These are phyloP conservation scores for Passalora sequoiae DNA, from an alignment of 2,329 filamentous ascomycete species.

Conservation along the genomic window DNA sequence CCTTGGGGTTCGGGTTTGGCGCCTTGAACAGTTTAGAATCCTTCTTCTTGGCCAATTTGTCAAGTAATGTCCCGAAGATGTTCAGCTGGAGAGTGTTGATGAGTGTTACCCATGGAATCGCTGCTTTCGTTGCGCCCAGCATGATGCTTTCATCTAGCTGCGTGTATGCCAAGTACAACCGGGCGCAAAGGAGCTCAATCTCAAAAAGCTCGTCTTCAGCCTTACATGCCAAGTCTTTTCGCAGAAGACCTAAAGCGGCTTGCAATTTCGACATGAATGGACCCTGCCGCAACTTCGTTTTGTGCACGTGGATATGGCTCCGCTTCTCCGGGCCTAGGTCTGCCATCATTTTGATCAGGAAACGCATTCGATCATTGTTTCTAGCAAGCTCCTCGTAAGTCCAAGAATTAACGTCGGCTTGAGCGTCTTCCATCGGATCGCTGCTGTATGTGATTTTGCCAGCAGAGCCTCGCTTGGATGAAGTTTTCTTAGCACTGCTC, in stretches of 20 bases:
- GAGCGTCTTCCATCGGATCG: conserved; percentile 11
- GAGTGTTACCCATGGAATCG: conserved; percentile 4
- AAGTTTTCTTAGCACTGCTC: conserved; percentile 1
- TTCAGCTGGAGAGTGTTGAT: conserved; percentile 1
- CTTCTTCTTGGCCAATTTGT: conserved; percentile 11
- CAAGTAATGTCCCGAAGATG: conserved; percentile 10
- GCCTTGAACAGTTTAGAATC: conserved; percentile 15
- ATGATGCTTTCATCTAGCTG: conserved; percentile 6
- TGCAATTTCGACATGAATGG: neutral
- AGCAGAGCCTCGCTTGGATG: no score
- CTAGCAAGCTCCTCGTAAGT: conserved; percentile 12
- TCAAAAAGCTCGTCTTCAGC: conserved; percentile 1
- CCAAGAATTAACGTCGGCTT: conserved; percentile 15
- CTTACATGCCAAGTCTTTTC: neutral
- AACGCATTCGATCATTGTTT: conserved; percentile 36
- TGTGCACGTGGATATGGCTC: conserved; percentile 10
- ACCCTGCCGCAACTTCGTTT: conserved; percentile 4
- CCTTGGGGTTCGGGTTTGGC: conserved; percentile 9
- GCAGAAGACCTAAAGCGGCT: conserved; percentile 1
- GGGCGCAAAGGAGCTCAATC: conserved; percentile 10
- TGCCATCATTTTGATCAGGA: conserved; percentile 41
- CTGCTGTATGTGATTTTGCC: neutral
- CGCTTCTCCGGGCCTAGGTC: conserved; percentile 21
- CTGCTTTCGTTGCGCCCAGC: neutral
- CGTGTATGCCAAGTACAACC: conserved; percentile 14